Evolutionary conservation across 306 rosid genomes (phyloP).

Genomic region (Pyrus communis): DNA sequence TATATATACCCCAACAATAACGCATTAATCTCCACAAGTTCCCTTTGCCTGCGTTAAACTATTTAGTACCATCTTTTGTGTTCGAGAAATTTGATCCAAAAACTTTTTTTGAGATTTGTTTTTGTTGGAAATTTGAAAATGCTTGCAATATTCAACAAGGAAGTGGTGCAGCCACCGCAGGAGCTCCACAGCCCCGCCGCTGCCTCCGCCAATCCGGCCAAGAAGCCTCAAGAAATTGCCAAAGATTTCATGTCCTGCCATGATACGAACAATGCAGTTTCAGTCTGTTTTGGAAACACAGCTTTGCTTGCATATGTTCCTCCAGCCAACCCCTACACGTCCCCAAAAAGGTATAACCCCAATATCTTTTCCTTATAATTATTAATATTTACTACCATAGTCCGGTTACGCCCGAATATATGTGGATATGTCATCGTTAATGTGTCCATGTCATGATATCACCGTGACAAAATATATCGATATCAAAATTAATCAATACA

Average conservation of each 20-base stretch:
- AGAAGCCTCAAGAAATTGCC: constrained; percentile 49
- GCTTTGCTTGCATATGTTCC: constrained; percentile 54
- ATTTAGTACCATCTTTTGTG: neutral
- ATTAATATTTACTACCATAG: too few relatives aligned
- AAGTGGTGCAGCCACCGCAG: constrained; percentile 66
- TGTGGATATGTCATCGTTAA: too few relatives aligned
- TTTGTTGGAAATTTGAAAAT: constrained; percentile 13
- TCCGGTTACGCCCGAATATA: accelerated
- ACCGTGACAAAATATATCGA: too few relatives aligned
- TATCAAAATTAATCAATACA: too few relatives aligned
- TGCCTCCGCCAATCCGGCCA: constrained; percentile 7
- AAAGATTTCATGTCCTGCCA: constrained; percentile 44
- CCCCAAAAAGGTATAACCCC: neutral
- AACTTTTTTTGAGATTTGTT: neutral
- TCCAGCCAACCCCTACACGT: constrained; percentile 10
- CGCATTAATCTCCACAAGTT: constrained; percentile 10
- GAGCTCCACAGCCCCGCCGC: constrained; percentile 84
- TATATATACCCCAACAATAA: constrained; percentile 15
- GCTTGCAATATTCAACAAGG: constrained; percentile 83
- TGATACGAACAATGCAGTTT: constrained; percentile 38
- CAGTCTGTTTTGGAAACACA: constrained; percentile 44
- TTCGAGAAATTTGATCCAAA: neutral
- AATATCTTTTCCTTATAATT: too few relatives aligned
- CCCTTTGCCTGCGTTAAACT: neutral
- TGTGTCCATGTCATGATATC: too few relatives aligned